Base-by-base conservation (phyloP, 129 eudicot species). In the Gnaphalium uliginosum region DNA sequence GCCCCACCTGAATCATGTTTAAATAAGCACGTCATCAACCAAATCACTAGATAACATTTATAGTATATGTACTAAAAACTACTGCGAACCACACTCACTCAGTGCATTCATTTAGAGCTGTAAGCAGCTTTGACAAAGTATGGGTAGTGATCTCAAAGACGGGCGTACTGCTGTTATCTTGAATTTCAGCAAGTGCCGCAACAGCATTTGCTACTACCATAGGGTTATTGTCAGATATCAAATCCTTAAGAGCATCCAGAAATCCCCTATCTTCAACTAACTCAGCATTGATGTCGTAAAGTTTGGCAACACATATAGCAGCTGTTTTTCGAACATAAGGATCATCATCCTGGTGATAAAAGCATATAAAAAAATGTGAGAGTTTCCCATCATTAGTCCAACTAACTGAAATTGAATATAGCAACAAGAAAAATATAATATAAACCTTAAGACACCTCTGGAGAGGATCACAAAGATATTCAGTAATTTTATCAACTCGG, bases 171-270 rank as follows among this genome's bases (percentile, higher is more conserved):
- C 98, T 89, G 81, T 78, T 82, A 83, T 92, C 98, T 81, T 92
- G 98, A 86, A 92, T 92, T 85, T 92, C 98, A 1, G 98, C 89
- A 57, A 92, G 90, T 70, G 98, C 93, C 22, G 98, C 96, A 78
- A 92, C 94, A 83, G 98, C 98, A 83, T 92, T 92, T 66, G 98
- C 98, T 63, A 92, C 98, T 46, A 92, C 98, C 98, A 92, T 92
- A 50, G 98, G 98, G 59, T 92, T 89, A 81, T 92, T 92, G 83
- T 92, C 98, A 68, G 98, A 92, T 82, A 92, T 92, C 61, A 92
- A 79, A 78, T 92, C 98, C 85, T 89, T 92, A 62, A 92, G 90
- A 35, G 90, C 88, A 67, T 92, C 98, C 78, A 92, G 82, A 82
- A 92, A 92, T 25, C 98, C 96, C 74, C 96, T 87, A 80, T 92